Evolutionary conservation across 2,329 filamentous ascomycete species (phyloP), one percentile per base, ranked within the genome.

Genomic region (Delphinella strobiligena): DNA sequence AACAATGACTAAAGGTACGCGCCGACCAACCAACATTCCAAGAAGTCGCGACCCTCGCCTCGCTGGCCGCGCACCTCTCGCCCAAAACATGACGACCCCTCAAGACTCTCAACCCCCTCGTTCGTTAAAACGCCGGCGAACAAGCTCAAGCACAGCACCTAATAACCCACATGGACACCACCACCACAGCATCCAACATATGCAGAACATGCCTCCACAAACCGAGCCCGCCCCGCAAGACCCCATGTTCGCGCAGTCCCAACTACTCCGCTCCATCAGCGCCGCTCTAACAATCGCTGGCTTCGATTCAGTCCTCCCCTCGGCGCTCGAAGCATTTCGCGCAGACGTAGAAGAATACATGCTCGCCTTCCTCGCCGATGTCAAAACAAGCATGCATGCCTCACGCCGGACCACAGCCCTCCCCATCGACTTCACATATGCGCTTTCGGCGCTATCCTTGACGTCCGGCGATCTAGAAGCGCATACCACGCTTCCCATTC

Each of bases 321-420:
- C 67, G 17, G 76, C 73, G 31, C 51, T 80, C 46, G 71, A 78
- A 49, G 63, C 65, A 48, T 69, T 80, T 45, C 61, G 69, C 38
- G 63, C 61, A 41, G 60, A 69, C 31, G 64, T 69, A 16, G 73
- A 79, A 58, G 71, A 75, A 54, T 78, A 71, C 53, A 68, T 78
- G 54, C 62, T 68, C 33, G 63, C 64, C 40, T 68, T 79, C 45
- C 61, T 72, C 29, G 61, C 63, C 19, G 63, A 68, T 44, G 67
- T 75, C 24, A 68, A 68, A 31, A 63, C 66, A 34, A 75, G 73
- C 4, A 80, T 80, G 76, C 56, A 64, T 31, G 64, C 66, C 33
- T 65, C 65, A 37, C 68, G 76, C 35, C 69, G 76, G 37, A 67
- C 61, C 8, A 63, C 67, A 34, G 70, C 74, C 1, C 68, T 75